Evolutionary conservation across 2,329 filamentous ascomycete genomes (phyloP).

Genomic region (Chalara sp.): DNA sequence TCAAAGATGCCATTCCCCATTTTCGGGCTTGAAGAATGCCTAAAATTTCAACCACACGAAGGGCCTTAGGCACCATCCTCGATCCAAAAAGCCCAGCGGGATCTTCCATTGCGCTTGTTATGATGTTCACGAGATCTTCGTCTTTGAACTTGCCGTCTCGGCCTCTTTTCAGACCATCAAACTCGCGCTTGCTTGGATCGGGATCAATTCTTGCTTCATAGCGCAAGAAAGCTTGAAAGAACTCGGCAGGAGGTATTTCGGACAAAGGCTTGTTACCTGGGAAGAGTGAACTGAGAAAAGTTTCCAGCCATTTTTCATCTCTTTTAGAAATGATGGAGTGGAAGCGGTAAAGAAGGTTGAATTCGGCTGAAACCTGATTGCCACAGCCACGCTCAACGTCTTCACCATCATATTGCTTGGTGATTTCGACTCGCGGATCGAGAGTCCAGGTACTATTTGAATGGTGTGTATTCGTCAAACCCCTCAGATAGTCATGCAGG

Average conservation of each 20-base stretch:
- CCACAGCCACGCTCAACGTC: conserved; percentile 49
- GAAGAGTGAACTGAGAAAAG: background rate
- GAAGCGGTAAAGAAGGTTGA: conserved; percentile 83
- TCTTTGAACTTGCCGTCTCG: conserved; percentile 36
- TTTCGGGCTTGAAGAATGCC: conserved; percentile 38
- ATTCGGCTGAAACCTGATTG: conserved; percentile 78
- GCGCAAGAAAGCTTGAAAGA: conserved; percentile 36
- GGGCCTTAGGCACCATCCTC: conserved; percentile 37
- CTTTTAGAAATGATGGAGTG: conserved; percentile 67
- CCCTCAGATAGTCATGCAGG: conserved; percentile 68
- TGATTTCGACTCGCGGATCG: conserved; percentile 54
- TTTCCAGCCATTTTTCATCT: conserved; percentile 70
- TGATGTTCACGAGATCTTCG: conserved; percentile 35
- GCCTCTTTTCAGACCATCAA: conserved; percentile 33
- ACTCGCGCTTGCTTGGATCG: conserved; percentile 12
- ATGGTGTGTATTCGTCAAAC: conserved; percentile 34
- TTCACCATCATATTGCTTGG: conserved; percentile 29
- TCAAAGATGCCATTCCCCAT: conserved; percentile 30
- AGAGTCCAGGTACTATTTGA: conserved; percentile 61
- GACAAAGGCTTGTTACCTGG: conserved; percentile 29
- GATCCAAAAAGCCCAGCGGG: conserved; percentile 45
- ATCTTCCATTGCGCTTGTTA: conserved; percentile 40
- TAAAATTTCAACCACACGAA: conserved; percentile 41
- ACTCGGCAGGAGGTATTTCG: conserved; percentile 31
- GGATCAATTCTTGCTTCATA: background rate